Evolutionary conservation across 371 early-diverging fungal species (phyloP).

Genomic region (Dinochytrium kinnereticum): DNA sequence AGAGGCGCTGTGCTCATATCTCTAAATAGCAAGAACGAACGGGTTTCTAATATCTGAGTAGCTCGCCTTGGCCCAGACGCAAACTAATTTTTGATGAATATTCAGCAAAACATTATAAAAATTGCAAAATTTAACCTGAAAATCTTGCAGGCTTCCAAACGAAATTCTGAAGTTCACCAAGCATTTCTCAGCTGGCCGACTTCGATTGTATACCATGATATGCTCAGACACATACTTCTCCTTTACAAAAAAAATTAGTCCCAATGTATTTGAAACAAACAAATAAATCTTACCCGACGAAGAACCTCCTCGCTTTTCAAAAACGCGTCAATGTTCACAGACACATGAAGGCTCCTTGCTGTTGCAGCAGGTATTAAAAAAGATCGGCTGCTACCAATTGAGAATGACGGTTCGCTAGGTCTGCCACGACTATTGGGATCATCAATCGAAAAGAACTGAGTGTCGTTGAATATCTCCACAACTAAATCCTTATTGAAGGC

Average conservation of each 20-base stretch:
- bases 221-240: conserved; percentile 73
- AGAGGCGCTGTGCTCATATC: conserved; percentile 35
- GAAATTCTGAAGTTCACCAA: conserved; percentile 64
- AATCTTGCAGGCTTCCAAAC: conserved; percentile 65
- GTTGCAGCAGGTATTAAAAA: neutral
- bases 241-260: conserved; percentile 34
- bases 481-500: conserved; percentile 54
- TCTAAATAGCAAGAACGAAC: conserved; percentile 59
- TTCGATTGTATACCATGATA: conserved; percentile 67
- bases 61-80: conserved; percentile 65
- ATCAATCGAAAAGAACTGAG: conserved; percentile 59
- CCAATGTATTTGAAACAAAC: neutral
- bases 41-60: conserved; percentile 63
- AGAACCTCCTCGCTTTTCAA: conserved; percentile 59
- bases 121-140: conserved; percentile 56
- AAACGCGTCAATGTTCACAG: conserved; percentile 58
- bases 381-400: neutral
- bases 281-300: conserved; percentile 50
- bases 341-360: conserved; percentile 43
- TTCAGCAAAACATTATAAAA: neutral
- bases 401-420: neutral
- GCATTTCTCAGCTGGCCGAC: conserved; percentile 66
- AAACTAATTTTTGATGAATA: conserved; percentile 33
- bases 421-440: conserved; percentile 6
- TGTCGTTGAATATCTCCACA: conserved; percentile 69